A percentile compares a stretch with the other conserved stretches of the same genome.
Conservation (phyloP, 2,329 filamentous ascomycete genomes). For the Pestalotiopsis fici region DNA sequence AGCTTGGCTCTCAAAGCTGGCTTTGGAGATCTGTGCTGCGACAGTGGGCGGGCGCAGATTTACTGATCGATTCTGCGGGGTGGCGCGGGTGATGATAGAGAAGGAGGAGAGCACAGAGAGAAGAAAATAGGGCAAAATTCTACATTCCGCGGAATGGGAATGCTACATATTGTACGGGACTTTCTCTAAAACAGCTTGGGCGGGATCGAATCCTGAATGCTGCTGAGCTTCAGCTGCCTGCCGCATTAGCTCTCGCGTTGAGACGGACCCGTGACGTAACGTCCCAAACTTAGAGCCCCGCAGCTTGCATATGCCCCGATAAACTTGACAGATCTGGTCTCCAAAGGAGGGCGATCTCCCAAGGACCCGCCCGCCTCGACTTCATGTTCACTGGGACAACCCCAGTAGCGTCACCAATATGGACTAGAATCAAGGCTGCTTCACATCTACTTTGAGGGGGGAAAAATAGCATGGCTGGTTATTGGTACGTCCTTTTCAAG, state of each 20-base stretch:
- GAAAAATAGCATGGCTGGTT: too few species aligned
- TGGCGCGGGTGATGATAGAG: not conserved
- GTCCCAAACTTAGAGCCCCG: not conserved
- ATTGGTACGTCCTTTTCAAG: too few species aligned
- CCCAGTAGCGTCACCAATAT: not conserved
- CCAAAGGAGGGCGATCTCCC: not conserved
- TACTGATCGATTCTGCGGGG: not conserved
- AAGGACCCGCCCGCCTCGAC: not conserved
- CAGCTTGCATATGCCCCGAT: not conserved
- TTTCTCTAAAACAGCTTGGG: not conserved
- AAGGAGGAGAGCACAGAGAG: not conserved
- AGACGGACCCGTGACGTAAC: constrained; percentile 2
- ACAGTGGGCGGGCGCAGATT: not conserved
- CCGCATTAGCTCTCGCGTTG: not conserved
- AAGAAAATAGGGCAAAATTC: not conserved
- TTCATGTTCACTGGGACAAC: not conserved
- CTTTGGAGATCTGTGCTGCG: not conserved
- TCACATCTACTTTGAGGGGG: too few species aligned
- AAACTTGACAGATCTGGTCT: not conserved
- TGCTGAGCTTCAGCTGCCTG: not conserved
- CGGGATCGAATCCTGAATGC: not conserved
- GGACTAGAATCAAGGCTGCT: not conserved
- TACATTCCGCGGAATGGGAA: not conserved
- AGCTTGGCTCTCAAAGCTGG: not conserved
- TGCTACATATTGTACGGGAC: constrained; percentile 1